Percentiles rank a stretch among this genome's conserved stretches.
Evolutionary conservation across 2,329 filamentous ascomycete species (phyloP).

Genomic region (Myriosclerotinia duriaeana): DNA sequence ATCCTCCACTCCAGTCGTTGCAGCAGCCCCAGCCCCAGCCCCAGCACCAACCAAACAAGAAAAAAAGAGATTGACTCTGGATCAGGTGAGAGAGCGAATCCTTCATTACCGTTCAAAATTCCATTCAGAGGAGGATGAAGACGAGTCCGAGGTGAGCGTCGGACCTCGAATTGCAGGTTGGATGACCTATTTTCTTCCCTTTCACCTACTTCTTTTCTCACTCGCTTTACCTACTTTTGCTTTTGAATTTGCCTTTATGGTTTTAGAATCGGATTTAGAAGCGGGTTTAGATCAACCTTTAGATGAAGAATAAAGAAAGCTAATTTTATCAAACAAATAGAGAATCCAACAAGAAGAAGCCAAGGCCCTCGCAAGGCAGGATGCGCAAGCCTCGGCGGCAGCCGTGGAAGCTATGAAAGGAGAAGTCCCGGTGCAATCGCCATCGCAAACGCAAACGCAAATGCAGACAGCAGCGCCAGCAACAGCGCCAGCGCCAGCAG

Average conservation of each 20-base stretch:
- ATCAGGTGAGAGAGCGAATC: conserved; percentile 23
- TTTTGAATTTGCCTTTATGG: neutral
- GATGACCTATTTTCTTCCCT: conserved; percentile 20
- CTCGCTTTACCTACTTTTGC: neutral
- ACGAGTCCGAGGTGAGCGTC: conserved; percentile 1
- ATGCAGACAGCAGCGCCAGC: no score
- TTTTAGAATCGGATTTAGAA: neutral
- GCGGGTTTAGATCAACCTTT: no score
- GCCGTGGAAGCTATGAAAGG: neutral
- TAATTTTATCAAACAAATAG: neutral
- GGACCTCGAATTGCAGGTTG: conserved; percentile 19
- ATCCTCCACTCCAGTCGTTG: neutral
- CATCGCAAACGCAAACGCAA: no score
- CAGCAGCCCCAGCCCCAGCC: neutral
- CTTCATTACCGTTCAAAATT: conserved; percentile 10
- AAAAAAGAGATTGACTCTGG: conserved; percentile 22
- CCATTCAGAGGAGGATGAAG: neutral
- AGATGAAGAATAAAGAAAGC: neutral
- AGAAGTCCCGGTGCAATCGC: neutral
- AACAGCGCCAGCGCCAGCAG: no score
- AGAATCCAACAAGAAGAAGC: conserved; percentile 23
- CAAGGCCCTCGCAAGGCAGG: conserved; percentile 8
- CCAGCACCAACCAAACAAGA: conserved; percentile 3
- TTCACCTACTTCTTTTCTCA: conserved; percentile 5
- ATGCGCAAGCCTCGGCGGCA: conserved; percentile 4